Evolutionary conservation across 1,284 basidiomycete species (phyloP).

Genomic region (Ganoderma resinaceum): DNA sequence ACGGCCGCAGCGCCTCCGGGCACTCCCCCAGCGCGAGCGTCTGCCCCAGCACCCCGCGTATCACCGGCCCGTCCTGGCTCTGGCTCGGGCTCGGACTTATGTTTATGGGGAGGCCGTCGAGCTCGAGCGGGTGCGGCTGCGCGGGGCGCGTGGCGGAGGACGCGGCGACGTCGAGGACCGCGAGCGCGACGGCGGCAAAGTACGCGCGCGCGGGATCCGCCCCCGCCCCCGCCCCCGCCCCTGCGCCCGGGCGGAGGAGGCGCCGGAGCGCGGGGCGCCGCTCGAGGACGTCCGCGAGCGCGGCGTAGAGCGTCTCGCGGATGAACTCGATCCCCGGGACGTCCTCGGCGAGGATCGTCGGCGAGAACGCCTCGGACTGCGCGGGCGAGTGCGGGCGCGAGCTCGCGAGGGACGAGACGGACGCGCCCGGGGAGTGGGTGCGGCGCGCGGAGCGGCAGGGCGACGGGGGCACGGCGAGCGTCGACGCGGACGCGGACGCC

Average conservation of each 20-base stretch:
- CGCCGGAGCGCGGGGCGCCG: conserved; percentile 56
- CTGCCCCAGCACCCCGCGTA: conserved; percentile 65
- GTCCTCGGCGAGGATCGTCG: conserved; percentile 56
- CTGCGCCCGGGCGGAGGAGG: conserved; percentile 49
- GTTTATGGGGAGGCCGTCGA: conserved; percentile 12
- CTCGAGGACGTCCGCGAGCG: conserved; percentile 72
- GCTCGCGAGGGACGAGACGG: conserved; percentile 33
- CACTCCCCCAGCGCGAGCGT: conserved; percentile 60
- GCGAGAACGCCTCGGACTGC: conserved; percentile 30
- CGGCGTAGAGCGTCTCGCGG: conserved; percentile 83
- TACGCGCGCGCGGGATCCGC: conserved; percentile 75
- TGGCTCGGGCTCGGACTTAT: not conserved
- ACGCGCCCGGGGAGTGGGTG: conserved; percentile 36
- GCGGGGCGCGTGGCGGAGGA: conserved; percentile 46
- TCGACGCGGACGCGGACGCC: conserved; percentile 30
- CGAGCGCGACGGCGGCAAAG: conserved; percentile 76
- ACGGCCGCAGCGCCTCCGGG: conserved; percentile 62
- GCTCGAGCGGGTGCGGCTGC: conserved; percentile 16
- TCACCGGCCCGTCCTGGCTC: conserved; percentile 48
- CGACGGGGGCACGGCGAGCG: conserved; percentile 38
- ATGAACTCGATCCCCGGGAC: conserved; percentile 76
- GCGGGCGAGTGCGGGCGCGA: conserved; percentile 14
- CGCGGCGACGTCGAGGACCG: conserved; percentile 71
- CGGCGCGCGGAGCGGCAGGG: conserved; percentile 27
- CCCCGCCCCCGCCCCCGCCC: too few relatives aligned